Evolutionary conservation across 768 basidiomycete genomes (phyloP).

Genomic region (Clathrus columnatus): DNA sequence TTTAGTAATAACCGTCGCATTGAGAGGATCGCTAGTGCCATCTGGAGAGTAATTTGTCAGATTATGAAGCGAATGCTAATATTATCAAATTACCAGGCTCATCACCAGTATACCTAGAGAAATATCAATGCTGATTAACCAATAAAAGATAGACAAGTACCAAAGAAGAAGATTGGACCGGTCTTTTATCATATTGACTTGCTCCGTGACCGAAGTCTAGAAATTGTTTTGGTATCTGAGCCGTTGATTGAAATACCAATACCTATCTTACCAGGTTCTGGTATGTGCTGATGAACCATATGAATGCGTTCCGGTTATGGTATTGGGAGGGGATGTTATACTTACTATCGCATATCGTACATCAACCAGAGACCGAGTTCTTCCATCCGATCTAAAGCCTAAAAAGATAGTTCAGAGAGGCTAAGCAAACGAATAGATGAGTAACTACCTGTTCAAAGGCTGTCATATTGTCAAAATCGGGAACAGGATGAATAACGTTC

Average conservation of each 20-base stretch:
- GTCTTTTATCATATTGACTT: slow-evolving; percentile 61
- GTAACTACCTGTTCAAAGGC: slow-evolving; percentile 38
- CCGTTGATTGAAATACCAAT: neutral
- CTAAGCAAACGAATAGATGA: neutral
- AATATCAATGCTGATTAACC: neutral
- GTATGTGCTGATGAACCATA: slow-evolving; percentile 3
- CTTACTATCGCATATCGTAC: slow-evolving; percentile 70
- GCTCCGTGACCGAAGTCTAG: slow-evolving; percentile 44
- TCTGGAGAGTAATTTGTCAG: slow-evolving; percentile 29
- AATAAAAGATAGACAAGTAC: neutral
- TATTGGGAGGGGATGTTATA: neutral
- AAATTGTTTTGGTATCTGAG: neutral
- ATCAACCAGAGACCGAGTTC: slow-evolving; percentile 63
- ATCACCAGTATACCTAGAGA: slow-evolving; percentile 52
- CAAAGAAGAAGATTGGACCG: slow-evolving; percentile 61
- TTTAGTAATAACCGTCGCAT: slow-evolving; percentile 42
- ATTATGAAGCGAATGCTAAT: neutral
- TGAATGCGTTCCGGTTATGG: neutral
- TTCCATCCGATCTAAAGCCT: slow-evolving; percentile 55
- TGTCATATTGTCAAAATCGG: slow-evolving; percentile 53
- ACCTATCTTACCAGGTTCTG: slow-evolving; percentile 3
- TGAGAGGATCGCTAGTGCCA: slow-evolving; percentile 57
- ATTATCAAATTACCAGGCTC: slow-evolving; percentile 31
- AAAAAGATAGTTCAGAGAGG: neutral
- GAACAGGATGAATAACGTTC: slow-evolving; percentile 56